These are phyloP conservation scores for Abrus precatorius DNA, from an alignment of 306 rosid species.

Conservation along the genomic window DNA sequence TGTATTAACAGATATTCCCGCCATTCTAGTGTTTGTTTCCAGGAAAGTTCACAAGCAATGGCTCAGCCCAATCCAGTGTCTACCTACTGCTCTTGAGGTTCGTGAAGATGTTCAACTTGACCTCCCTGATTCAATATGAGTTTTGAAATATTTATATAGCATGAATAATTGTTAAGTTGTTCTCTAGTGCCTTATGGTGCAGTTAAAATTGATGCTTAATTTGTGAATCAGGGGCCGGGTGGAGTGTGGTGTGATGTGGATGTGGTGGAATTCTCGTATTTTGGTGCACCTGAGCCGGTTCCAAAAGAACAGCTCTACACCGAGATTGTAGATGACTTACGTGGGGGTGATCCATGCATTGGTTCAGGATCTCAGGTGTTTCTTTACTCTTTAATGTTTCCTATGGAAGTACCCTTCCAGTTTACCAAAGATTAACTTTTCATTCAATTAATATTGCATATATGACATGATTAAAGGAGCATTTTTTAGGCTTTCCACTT, in stretches of 20 bases:
- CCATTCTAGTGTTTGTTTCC: slow-evolving; percentile 97
- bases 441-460: slow-evolving; percentile 21
- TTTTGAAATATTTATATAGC: not conserved
- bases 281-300: slow-evolving; percentile 99
- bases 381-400: slow-evolving; percentile 40
- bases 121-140: slow-evolving; percentile 18
- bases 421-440: slow-evolving; percentile 28
- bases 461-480: slow-evolving; percentile 24
- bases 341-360: slow-evolving; percentile 94
- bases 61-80: slow-evolving; percentile 97
- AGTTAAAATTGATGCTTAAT: slow-evolving; percentile 36
- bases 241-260: slow-evolving; percentile 99
- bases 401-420: not conserved
- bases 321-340: slow-evolving; percentile 91
- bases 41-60: slow-evolving; percentile 99
- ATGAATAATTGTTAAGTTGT: slow-evolving; percentile 7
- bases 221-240: slow-evolving; percentile 91
- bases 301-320: slow-evolving; percentile 95
- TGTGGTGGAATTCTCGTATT: slow-evolving; percentile 96
- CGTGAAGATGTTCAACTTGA: slow-evolving; percentile 35
- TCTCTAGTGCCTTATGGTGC: slow-evolving; percentile 19
- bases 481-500: slow-evolving; percentile 1
- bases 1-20: slow-evolving; percentile 91
- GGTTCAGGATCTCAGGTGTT: slow-evolving; percentile 99
- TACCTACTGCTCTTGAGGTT: slow-evolving; percentile 97